A percentile compares a stretch with the other conserved stretches of the same genome.
phyloP scores from a whole-genome alignment of 176 grass and related monocot species.

The Pontederia paniculata region DNA sequence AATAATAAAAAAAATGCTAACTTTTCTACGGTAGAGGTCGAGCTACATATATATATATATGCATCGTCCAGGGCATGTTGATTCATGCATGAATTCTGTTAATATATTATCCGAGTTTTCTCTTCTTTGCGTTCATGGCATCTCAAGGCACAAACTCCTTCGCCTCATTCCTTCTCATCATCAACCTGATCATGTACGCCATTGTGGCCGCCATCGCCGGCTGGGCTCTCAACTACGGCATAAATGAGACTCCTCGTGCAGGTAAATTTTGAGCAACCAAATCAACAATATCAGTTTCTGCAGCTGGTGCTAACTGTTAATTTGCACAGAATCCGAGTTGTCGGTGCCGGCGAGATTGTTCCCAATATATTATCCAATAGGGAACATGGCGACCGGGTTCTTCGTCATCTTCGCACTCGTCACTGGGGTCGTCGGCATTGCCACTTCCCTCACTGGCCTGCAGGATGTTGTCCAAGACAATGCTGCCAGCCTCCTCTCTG shows the following conservation, averaged over 20 bases:
- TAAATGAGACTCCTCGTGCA: constrained; percentile 41
- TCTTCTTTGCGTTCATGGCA: constrained; percentile 30
- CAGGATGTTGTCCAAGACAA: constrained; percentile 31
- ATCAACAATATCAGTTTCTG: too few relatives aligned
- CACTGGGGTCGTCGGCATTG: constrained; percentile 47
- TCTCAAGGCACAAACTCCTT: constrained; percentile 13
- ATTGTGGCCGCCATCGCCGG: constrained; percentile 57
- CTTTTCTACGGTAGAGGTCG: too few relatives aligned
- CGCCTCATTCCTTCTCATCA: constrained; percentile 46
- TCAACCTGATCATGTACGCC: constrained; percentile 83
- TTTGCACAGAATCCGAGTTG: constrained; percentile 29
- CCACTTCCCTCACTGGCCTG: constrained; percentile 74
- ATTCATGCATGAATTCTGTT: too few relatives aligned
- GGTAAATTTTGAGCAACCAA: constrained; percentile 17
- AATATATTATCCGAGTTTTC: not conserved
- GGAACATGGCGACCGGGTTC: constrained; percentile 88
- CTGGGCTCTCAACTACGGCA: constrained; percentile 87
- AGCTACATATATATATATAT: too few relatives aligned
- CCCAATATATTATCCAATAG: constrained; percentile 95
- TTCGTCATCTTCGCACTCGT: constrained; percentile 84
- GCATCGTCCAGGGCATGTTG: too few relatives aligned
- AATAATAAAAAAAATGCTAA: too few relatives aligned
- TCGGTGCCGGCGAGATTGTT: constrained; percentile 51
- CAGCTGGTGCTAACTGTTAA: too few relatives aligned
- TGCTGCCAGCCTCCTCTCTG: constrained; percentile 52